phyloP scores from a whole-genome alignment of 2,329 filamentous ascomycete genomes.

The Trichoderma asperellum region DNA sequence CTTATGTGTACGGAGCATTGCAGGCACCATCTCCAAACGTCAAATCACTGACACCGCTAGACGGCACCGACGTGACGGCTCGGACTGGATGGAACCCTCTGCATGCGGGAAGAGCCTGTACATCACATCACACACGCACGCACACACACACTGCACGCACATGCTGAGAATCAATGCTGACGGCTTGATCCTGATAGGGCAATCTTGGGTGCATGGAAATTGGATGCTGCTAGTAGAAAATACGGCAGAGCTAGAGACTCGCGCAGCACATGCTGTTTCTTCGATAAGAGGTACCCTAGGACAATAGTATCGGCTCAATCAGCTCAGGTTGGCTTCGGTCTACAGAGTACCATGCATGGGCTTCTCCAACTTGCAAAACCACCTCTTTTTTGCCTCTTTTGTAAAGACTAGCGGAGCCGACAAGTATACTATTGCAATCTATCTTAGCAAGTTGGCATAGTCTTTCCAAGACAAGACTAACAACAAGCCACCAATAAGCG shows the following conservation, averaged over 20 bases:
- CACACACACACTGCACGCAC: not conserved
- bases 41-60: constrained; percentile 1
- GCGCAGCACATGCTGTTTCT: too few relatives aligned
- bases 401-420: not conserved
- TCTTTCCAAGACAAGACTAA: not conserved
- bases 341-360: not conserved
- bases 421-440: not conserved
- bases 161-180: not conserved
- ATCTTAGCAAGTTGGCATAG: not conserved
- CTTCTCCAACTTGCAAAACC: not conserved
- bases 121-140: not conserved
- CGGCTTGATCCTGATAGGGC: not conserved
- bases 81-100: constrained; percentile 21
- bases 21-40: not conserved
- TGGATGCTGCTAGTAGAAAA: not conserved
- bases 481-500: not conserved
- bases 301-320: not conserved
- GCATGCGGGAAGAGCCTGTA: constrained; percentile 20
- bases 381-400: not conserved
- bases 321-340: not conserved
- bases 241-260: not conserved
- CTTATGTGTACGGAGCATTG: not conserved
- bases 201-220: not conserved
- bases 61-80: constrained; percentile 12
- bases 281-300: constrained; percentile 6